Evolutionary conservation across 2,329 filamentous ascomycete species (phyloP), one percentile per base, ranked within the genome.

Genomic region (Raffaelea albimanens): DNA sequence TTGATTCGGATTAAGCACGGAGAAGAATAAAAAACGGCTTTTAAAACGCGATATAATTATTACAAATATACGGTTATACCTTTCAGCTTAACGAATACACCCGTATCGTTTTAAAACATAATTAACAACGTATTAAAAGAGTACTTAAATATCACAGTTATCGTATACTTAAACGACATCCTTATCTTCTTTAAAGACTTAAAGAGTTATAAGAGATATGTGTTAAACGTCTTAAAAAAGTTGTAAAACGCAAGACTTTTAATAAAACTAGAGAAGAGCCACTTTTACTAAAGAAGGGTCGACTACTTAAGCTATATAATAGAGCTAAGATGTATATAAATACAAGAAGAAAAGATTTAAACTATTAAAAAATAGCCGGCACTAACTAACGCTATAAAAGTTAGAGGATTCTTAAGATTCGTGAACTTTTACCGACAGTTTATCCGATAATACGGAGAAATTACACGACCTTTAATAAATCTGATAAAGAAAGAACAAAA

Each of bases 21-120:
- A 22, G 34, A 45, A 31, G 25, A 45, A 39, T 45, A 45, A 41
- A 46, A 46, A n/a, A 40, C 20, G 36, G 51, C 48, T 3, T 64
- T 65, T 49, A 41, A 49, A 14, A 61, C 33, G 9, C 44, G 42
- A 16, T 60, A 55, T 43, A 46, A 56, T 9, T 40, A 57, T 34
- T 66, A 49, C 49, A 51, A 64, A 43, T 64, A 63, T 45, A 39
- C 57, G n/a, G 45, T 64, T 13, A 62, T 63, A 43, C 55, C 50
- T 3, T 64, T 65, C 47, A 52, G 55, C 2, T 44, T 63, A 19
- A 58, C 49, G 5, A 60, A 58, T n/a, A 47, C 45, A 38, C 49
- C 40, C 3, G 13, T 34, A 7, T 43, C 39, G 10, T 54, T 55
- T 41, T 18, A 54, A 41, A 11, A 19, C 2, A 31, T 44, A 7